Evolutionary conservation across 306 rosid species (phyloP).

Genomic region (Quercus robur): DNA sequence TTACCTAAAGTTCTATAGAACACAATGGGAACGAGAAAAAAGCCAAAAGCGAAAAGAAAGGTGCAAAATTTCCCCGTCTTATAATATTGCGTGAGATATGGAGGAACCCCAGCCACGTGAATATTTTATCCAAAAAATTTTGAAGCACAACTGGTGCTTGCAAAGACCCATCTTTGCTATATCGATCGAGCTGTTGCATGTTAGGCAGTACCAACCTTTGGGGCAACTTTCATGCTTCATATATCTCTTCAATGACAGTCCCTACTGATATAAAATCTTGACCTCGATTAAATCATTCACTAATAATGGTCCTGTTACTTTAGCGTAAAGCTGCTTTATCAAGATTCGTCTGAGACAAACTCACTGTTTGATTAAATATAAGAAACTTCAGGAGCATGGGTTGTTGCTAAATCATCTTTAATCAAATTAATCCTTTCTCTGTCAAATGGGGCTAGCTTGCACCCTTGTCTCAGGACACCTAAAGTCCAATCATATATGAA

Average conservation of each 20-base stretch:
- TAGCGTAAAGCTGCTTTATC: background rate
- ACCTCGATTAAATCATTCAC: background rate
- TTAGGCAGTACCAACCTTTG: background rate
- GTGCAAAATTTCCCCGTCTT: background rate
- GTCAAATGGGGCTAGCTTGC: background rate
- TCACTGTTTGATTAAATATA: background rate
- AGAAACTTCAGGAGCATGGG: background rate
- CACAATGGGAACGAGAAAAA: background rate
- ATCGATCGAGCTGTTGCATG: background rate
- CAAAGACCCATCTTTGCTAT: background rate
- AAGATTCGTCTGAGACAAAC: background rate
- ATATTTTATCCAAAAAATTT: background rate
- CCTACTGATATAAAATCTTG: background rate
- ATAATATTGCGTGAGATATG: background rate
- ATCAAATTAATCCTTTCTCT: background rate
- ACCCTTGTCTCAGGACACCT: background rate
- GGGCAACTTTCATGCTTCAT: background rate
- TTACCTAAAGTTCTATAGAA: background rate
- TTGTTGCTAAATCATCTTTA: background rate
- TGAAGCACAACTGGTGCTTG: background rate
- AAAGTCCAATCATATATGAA: background rate
- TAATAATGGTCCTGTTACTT: background rate
- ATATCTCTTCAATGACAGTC: background rate
- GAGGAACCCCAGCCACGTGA: background rate
- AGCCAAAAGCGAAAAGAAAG: background rate